These are phyloP conservation scores for Botryotinia calthae DNA, from an alignment of 2,329 filamentous ascomycete genomes.

Conservation along the genomic window DNA sequence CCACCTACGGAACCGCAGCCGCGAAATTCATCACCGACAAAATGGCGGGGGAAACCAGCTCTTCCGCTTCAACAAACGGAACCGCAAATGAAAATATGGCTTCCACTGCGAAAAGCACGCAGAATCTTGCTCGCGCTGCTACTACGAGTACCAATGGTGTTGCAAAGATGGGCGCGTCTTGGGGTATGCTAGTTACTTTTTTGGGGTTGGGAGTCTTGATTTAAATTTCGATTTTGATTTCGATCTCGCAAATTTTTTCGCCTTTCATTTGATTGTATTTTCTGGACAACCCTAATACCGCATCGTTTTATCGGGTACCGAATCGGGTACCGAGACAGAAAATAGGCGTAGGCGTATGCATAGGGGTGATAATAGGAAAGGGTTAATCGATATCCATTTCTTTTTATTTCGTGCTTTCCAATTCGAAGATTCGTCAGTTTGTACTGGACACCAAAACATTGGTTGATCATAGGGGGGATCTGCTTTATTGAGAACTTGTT, in stretches of 20 bases:
- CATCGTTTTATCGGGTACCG: background rate
- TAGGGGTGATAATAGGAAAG: background rate
- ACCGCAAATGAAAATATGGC: background rate
- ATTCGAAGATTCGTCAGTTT: too few relatives aligned
- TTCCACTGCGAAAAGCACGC: background rate
- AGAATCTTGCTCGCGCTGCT: background rate
- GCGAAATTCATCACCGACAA: slow-evolving; percentile 19
- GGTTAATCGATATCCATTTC: background rate
- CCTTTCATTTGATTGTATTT: too few relatives aligned
- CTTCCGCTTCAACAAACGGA: background rate
- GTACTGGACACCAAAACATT: too few relatives aligned
- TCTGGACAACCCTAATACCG: too few relatives aligned
- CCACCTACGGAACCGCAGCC: slow-evolving; percentile 1
- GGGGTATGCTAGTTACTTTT: background rate
- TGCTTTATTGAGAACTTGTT: too few relatives aligned
- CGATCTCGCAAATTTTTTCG: too few relatives aligned
- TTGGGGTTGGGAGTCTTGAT: background rate
- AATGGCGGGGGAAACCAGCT: background rate
- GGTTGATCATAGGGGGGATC: too few relatives aligned
- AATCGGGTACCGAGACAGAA: background rate
- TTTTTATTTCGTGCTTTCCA: background rate
- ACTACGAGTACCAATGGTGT: background rate
- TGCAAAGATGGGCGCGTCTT: background rate
- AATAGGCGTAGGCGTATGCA: background rate
- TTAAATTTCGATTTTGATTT: background rate